Base-by-base conservation (phyloP, 1,284 basidiomycete genomes). In the Tylopilus sp. region DNA sequence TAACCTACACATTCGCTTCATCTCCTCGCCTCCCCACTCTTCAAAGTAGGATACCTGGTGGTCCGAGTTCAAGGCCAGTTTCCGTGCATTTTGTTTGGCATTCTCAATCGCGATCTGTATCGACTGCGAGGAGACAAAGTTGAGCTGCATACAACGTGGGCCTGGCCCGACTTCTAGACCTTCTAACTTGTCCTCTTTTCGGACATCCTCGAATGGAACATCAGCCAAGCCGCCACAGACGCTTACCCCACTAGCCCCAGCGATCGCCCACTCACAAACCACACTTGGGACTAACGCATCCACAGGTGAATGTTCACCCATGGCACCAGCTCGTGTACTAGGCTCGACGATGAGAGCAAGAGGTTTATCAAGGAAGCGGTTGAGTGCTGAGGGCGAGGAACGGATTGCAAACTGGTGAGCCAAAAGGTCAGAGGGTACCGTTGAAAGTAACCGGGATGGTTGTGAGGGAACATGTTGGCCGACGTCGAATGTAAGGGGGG, bases 291-390 rank as follows among this genome's bases (percentile, higher is more conserved):
- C 85, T 10, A 98, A 74, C 1, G 95, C 95, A 57, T 98, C 96
- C 49, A 88, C 86, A 0, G 92, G 89, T 3, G 92, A 91, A 70
- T 97, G 95, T 71, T 98, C 96, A 25, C 96, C 96, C 62, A 85
- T 84, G 47, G 91, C 87, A 33, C 92, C 91, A 3, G 91, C 89
- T 36, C 92, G 83, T 2, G 88, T 86, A 54, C 87, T 91, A 12
- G 86, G 84, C 70, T 97, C 94, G 35, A 98, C 84, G 41, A 90
- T 79, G 49, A 97, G 71, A 6, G 84, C 84, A 37, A 90, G 79
- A 2, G 88, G 79, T 72, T 98, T 98, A 74, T 99, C 96, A 68
- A 88, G 92, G 82, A 93, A 97, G 39, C 96, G 78, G 64, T 98
- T 97, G 47, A 80, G 76, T 2, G 84, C 82, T 48, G 82, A 83